Conservation (phyloP, 805 yeast genomes). For the Kodamaea leandrae region DNA sequence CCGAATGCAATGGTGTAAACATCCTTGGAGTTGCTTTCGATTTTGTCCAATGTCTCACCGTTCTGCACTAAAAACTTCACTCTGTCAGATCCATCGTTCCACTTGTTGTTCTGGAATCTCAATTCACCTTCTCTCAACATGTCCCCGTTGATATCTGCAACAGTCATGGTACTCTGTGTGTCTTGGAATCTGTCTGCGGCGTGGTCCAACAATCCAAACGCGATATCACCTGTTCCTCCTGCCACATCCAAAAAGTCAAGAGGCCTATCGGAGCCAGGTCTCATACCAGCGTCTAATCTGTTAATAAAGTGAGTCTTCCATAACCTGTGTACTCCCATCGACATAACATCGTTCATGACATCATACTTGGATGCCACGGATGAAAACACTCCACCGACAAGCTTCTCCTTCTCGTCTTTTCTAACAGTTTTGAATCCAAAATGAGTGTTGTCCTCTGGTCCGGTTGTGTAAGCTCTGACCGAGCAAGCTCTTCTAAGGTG, state of each 20-base stretch:
- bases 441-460: constrained; percentile 53
- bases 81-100: constrained; percentile 60
- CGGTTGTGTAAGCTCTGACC: neutral
- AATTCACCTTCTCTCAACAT: constrained; percentile 92
- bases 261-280: constrained; percentile 79
- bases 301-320: constrained; percentile 93
- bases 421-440: constrained; percentile 87
- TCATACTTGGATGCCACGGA: constrained; percentile 94
- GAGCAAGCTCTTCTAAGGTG: neutral
- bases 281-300: constrained; percentile 86
- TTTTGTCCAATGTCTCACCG: constrained; percentile 83
- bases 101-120: constrained; percentile 59
- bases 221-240: constrained; percentile 98
- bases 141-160: constrained; percentile 93
- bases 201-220: constrained; percentile 90
- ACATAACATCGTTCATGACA: constrained; percentile 97
- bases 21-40: constrained; percentile 86
- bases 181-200: constrained; percentile 80
- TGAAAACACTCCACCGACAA: constrained; percentile 85
- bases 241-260: constrained; percentile 92
- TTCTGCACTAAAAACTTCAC: constrained; percentile 84
- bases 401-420: constrained; percentile 72
- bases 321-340: constrained; percentile 87
- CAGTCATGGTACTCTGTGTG: constrained; percentile 72
- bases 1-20: constrained; percentile 97